Evolutionary conservation across 1,284 basidiomycete species (phyloP).

Genomic region (Ceratorhiza oryzae-sativae): DNA sequence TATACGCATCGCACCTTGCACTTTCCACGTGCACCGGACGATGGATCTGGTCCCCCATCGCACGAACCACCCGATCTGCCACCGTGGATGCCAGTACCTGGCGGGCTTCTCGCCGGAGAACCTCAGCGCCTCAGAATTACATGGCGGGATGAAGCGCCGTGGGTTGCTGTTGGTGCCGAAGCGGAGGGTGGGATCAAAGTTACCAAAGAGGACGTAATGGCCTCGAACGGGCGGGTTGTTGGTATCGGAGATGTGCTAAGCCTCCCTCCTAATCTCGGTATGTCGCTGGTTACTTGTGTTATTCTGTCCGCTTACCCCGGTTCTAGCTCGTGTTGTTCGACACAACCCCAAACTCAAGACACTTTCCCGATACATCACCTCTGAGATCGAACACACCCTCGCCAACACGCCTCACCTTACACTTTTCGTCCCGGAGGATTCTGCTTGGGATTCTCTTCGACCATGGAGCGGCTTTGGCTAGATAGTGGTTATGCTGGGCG

Average conservation of each 20-base stretch:
- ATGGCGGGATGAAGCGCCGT: constrained; percentile 57
- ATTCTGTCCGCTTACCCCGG: constrained; percentile 1
- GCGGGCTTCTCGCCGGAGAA: constrained; percentile 80
- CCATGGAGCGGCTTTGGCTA: constrained; percentile 81
- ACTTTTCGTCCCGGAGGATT: constrained; percentile 86
- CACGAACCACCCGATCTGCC: constrained; percentile 73
- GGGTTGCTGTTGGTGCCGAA: constrained; percentile 74
- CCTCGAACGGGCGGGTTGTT: constrained; percentile 79
- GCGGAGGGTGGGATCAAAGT: constrained; percentile 72
- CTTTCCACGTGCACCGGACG: constrained; percentile 65
- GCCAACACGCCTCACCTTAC: constrained; percentile 78
- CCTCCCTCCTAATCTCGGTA: constrained; percentile 79
- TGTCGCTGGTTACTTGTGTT: constrained; percentile 46
- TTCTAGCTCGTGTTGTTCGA: constrained; percentile 63
- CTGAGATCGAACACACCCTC: constrained; percentile 62
- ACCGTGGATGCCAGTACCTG: constrained; percentile 85
- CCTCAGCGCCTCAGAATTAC: constrained; percentile 82
- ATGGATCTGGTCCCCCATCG: constrained; percentile 57
- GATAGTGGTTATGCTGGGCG: constrained; percentile 83
- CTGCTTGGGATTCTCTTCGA: constrained; percentile 74
- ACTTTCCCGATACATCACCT: constrained; percentile 69
- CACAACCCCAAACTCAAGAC: constrained; percentile 70
- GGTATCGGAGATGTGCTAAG: constrained; percentile 79
- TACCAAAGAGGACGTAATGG: constrained; percentile 63
- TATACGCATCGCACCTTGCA: constrained; percentile 67